phyloP scores from a whole-genome alignment of 2,329 filamentous ascomycete species.

The Cordyceps cateniannulata region DNA sequence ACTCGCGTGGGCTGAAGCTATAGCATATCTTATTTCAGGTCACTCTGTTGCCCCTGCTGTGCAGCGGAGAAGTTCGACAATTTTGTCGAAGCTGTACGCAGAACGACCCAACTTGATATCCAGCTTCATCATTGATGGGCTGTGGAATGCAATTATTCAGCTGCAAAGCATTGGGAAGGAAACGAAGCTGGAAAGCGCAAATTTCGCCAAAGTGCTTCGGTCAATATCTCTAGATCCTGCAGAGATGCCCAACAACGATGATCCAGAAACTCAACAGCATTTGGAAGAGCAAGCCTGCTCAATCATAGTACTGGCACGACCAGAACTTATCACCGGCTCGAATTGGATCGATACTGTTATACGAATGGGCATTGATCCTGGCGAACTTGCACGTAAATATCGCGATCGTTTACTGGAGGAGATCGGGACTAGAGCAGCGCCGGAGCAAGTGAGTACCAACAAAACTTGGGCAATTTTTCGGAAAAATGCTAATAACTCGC shows the following conservation, averaged over 20 bases:
- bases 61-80: slow-evolving; percentile 55
- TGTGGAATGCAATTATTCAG: slow-evolving; percentile 74
- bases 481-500: slow-evolving; percentile 12
- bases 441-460: slow-evolving; percentile 40
- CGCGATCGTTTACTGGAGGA: slow-evolving; percentile 61
- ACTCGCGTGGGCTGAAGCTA: slow-evolving; percentile 73
- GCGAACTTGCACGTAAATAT: slow-evolving; percentile 61
- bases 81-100: slow-evolving; percentile 60
- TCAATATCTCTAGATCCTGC: slow-evolving; percentile 56
- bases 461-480: not conserved
- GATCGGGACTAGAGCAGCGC: slow-evolving; percentile 47
- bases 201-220: slow-evolving; percentile 55
- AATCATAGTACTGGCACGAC: slow-evolving; percentile 70
- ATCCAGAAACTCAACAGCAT: slow-evolving; percentile 37
- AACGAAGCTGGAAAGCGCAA: slow-evolving; percentile 57
- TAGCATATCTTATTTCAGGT: slow-evolving; percentile 72
- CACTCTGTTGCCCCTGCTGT: slow-evolving; percentile 52
- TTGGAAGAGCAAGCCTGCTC: slow-evolving; percentile 68
- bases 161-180: slow-evolving; percentile 72
- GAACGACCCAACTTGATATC: slow-evolving; percentile 52
- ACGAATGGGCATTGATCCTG: slow-evolving; percentile 74
- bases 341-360: slow-evolving; percentile 90
- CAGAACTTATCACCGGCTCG: slow-evolving; percentile 67
- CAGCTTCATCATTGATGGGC: slow-evolving; percentile 57
- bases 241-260: slow-evolving; percentile 38